Base-by-base conservation (phyloP, 768 basidiomycete species). In the Fomitopsis serialis region DNA sequence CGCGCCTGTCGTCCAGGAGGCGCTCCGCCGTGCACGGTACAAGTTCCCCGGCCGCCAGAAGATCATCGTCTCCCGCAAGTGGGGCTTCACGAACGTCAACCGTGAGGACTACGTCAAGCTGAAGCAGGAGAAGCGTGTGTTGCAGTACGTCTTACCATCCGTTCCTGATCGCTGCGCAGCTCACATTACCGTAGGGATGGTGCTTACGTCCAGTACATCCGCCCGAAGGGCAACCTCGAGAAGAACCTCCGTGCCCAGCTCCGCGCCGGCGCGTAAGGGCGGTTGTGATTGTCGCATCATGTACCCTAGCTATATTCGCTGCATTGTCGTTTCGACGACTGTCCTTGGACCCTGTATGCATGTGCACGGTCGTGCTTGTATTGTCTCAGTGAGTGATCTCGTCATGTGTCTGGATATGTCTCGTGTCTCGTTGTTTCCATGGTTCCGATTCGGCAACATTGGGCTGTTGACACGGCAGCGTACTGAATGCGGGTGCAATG, bases 41-140 rank as follows among this genome's bases (percentile, higher is more conserved):
- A 99, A 98, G 85, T 96, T 94, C 87, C 91, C 92, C n/a, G 92
- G 93, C 53, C 84, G 92, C 67, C 93, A 96, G 79, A 96, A 96
- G 83, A 94, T 96, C 71, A 94, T 95, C 61, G 79, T 93, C 61
- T 92, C 88, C 54, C 92, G 92, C 82, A 97, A 96, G 82, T 98
- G 97, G 94, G 95, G 95, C 56, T 98, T 99, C 78, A 99, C 97
- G 40, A 88, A 89, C 63, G 93, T 98, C 54, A 82, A 84, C 69
- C 86, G 92, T 72, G 85, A 82, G 61, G 93, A 95, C 45, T 98
- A 97, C 71, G 63, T 80, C 66, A 85, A 83, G 74, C 78, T 95
- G 61, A 95, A 96, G 81, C 84, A 84, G 66, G 87, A 92, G 42
- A 93, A 93, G 80, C 81, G 82, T 70, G 90, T 96, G 63, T 68